Conservation (phyloP, 148 eudicot genomes). For the Chenopodium suecicum region DNA sequence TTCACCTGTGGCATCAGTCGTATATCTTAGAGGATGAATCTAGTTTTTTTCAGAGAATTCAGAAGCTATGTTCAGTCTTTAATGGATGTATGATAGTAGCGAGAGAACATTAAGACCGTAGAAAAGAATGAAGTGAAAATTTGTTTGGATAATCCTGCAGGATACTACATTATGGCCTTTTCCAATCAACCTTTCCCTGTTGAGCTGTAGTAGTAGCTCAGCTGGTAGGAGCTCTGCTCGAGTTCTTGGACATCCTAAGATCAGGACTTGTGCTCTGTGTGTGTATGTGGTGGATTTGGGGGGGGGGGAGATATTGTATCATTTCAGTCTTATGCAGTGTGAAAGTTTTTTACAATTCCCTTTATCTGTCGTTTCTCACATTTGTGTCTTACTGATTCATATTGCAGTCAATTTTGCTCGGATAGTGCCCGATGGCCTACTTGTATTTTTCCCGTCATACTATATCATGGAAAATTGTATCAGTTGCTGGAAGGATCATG, state of each 20-base stretch:
- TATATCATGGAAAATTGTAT: conserved; percentile 79
- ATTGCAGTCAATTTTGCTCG: conserved; percentile 91
- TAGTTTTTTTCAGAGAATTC: background rate
- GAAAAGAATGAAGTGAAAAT: background rate
- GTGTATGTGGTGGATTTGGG: background rate
- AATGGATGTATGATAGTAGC: background rate
- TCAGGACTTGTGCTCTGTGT: background rate
- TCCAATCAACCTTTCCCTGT: background rate
- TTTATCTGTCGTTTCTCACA: conserved; percentile 5
- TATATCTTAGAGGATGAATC: too few species aligned
- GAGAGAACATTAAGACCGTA: background rate
- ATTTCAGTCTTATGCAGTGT: background rate
- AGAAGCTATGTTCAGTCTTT: background rate
- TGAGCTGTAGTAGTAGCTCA: background rate
- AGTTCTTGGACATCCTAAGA: too few species aligned
- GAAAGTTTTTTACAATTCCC: background rate
- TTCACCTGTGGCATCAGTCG: too few species aligned
- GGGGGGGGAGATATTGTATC: background rate
- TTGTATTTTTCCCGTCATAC: conserved; percentile 95
- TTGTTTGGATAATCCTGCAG: background rate
- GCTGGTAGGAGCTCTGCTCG: background rate
- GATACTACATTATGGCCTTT: background rate
- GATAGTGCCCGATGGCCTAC: conserved; percentile 93
- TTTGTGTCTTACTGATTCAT: conserved; percentile 15
- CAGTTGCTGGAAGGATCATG: conserved; percentile 81